Percentiles rank a stretch among this genome's conserved stretches.
phyloP scores from a whole-genome alignment of 306 rosid genomes.

The Lathyrus oleraceus region DNA sequence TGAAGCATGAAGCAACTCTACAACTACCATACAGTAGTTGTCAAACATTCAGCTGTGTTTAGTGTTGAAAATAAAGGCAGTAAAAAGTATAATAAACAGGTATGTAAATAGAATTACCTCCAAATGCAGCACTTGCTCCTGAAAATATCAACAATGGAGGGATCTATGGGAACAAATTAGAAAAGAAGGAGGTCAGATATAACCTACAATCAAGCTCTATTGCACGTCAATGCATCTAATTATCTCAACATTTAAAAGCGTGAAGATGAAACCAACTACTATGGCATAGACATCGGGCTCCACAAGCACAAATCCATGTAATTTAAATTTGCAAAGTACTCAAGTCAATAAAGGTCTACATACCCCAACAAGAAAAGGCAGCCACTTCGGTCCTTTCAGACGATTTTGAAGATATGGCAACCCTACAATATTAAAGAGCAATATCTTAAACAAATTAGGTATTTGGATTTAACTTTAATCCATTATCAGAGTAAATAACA shows the following conservation, averaged over 20 bases:
- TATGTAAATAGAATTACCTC: constrained; percentile 52
- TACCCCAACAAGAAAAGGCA: constrained; percentile 92
- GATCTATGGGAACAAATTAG: constrained; percentile 50
- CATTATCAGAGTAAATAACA: background rate
- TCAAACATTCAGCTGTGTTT: background rate
- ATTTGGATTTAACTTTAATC: background rate
- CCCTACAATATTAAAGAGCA: constrained; percentile 57
- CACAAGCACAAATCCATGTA: constrained; percentile 9
- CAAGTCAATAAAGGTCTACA: constrained; percentile 33
- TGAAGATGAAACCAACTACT: constrained; percentile 30
- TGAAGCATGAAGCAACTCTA: background rate
- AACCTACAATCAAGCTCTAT: constrained; percentile 19
- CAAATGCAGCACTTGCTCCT: constrained; percentile 84
- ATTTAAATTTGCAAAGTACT: constrained; percentile 13
- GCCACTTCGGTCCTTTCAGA: constrained; percentile 96
- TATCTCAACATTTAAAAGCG: background rate
- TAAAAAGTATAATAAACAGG: background rate
- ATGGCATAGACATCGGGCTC: constrained; percentile 20
- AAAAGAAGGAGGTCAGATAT: constrained; percentile 25
- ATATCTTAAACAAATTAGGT: constrained; percentile 13
- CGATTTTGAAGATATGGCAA: constrained; percentile 76
- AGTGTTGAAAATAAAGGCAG: background rate
- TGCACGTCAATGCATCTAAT: background rate
- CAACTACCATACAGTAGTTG: background rate
- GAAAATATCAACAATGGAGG: constrained; percentile 81